Conservation (phyloP, 306 rosid genomes). For the Albizia julibrissin region DNA sequence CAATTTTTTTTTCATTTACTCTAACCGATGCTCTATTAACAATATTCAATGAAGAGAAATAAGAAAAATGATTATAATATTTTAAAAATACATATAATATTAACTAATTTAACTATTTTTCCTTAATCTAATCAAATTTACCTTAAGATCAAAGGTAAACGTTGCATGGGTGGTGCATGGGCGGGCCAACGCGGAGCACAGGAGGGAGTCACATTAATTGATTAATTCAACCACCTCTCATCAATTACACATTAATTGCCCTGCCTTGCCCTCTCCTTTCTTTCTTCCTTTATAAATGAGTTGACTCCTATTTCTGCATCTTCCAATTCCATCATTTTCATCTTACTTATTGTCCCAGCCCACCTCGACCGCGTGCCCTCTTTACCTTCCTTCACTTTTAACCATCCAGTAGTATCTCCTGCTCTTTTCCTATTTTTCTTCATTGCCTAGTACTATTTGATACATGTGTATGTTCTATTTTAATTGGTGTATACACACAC, state of each 20-base stretch:
- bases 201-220: not conserved
- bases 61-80: no score
- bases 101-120: no score
- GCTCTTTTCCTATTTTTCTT: not conserved
- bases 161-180: no score
- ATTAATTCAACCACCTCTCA: not conserved
- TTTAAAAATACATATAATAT: no score
- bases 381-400: not conserved
- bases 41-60: no score
- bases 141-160: no score
- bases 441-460: not conserved
- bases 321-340: not conserved
- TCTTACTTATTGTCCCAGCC: not conserved
- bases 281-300: not conserved
- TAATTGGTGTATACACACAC: no score
- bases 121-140: no score
- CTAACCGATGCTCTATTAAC: fast-evolving
- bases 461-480: no score
- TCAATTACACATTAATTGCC: not conserved
- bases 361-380: not conserved
- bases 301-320: not conserved
- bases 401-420: not conserved
- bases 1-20: no score
- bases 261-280: not conserved
- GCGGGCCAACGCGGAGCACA: not conserved